These are phyloP conservation scores for Rugosomyces carneus DNA, from an alignment of 1,284 basidiomycete species.

Conservation along the genomic window DNA sequence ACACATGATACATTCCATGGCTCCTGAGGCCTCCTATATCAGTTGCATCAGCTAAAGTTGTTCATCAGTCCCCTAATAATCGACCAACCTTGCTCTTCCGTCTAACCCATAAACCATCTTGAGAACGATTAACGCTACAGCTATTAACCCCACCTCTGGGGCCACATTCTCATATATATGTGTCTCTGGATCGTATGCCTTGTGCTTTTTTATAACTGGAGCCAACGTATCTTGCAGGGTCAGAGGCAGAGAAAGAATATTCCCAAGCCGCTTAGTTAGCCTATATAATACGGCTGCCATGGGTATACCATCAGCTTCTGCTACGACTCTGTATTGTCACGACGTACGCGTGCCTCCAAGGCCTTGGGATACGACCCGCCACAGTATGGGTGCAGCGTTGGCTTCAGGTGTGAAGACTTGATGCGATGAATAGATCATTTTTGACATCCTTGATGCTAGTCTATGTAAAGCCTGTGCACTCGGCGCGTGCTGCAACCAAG, in stretches of 20 bases:
- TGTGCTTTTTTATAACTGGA: conserved; percentile 31
- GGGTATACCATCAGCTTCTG: conserved; percentile 1
- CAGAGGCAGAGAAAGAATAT: conserved; percentile 54
- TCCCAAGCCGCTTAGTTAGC: conserved; percentile 53
- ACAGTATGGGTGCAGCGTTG: conserved; percentile 76
- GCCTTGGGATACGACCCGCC: conserved; percentile 60
- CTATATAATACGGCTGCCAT: conserved; percentile 54
- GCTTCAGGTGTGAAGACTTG: conserved; percentile 69
- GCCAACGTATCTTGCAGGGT: conserved; percentile 53
- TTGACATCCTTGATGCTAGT: conserved; percentile 59
- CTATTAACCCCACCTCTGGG: conserved; percentile 70
- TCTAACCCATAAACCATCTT: conserved; percentile 85
- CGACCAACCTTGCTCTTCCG: conserved; percentile 50
- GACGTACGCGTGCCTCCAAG: conserved; percentile 75
- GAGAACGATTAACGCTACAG: conserved; percentile 62
- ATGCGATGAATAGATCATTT: conserved; percentile 44
- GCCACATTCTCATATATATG: conserved; percentile 60
- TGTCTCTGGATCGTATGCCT: conserved; percentile 34
- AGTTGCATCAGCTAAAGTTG: conserved; percentile 2
- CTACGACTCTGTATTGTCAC: background rate
- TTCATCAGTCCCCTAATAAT: background rate
- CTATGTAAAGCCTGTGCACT: conserved; percentile 49
- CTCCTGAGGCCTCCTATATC: conserved; percentile 39
- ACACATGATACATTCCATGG: conserved; percentile 54
- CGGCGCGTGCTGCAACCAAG: conserved; percentile 52